These are phyloP conservation scores for Nannizziopsis barbatae DNA, from an alignment of 2,329 filamentous ascomycete species.

Conservation along the genomic window DNA sequence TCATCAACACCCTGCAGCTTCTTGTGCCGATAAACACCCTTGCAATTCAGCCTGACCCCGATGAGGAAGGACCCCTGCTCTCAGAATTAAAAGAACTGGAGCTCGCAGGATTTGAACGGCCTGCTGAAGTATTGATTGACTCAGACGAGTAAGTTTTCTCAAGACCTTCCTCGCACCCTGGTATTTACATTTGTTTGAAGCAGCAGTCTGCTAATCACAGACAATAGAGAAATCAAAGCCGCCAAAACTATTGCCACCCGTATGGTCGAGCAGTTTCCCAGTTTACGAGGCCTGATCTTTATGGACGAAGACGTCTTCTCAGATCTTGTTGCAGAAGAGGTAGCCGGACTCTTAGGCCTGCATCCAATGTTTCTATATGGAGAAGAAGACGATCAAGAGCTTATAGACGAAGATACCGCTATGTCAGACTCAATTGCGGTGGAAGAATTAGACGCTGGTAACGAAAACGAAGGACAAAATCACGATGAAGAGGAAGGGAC, in stretches of 20 bases:
- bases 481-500: too few species aligned
- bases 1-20: not conserved
- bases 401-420: not conserved
- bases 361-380: not conserved
- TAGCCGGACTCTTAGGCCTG: not conserved
- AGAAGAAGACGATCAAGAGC: not conserved
- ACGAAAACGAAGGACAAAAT: too few species aligned
- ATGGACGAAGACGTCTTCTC: slow-evolving; percentile 1
- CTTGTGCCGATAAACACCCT: not conserved
- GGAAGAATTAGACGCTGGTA: too few species aligned
- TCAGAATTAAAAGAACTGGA: not conserved
- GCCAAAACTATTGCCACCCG: not conserved
- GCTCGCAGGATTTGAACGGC: slow-evolving; percentile 1
- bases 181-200: not conserved
- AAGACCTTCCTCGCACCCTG: not conserved
- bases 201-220: not conserved
- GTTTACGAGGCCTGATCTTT: not conserved
- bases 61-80: not conserved
- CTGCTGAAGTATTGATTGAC: not conserved
- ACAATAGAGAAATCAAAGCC: not conserved
- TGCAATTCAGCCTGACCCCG: not conserved
- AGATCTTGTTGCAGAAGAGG: not conserved
- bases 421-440: too few species aligned
- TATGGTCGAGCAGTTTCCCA: not conserved
- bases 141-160: not conserved